Evolutionary conservation across 2,329 filamentous ascomycete genomes (phyloP), one percentile per base, ranked within the genome.

Genomic region (Aspergillus ibericus): DNA sequence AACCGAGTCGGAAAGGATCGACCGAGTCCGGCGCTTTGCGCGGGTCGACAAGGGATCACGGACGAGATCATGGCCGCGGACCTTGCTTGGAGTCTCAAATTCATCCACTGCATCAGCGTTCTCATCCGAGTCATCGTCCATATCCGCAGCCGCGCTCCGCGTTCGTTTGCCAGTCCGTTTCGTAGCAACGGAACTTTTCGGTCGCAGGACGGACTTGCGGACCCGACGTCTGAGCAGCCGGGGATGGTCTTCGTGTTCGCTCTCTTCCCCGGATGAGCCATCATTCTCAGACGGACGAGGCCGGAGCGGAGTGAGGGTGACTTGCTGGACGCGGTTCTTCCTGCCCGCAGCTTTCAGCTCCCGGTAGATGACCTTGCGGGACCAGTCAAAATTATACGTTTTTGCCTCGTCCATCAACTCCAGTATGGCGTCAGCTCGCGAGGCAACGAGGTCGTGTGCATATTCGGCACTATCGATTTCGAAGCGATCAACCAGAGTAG

Each of bases 131-230:
- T 63, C 54, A 32, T 61, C 59, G 44, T 67, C 58, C 22, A 68
- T 66, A 34, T 67, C 60, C 27, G 61, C 58, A 15, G 61, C 65
- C 40, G 65, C 59, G 48, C 72, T 73, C 53, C 75, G 68, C 20
- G 75, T 75, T 38, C 77, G 73, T 62, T 79, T 79, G 38, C 77
- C 76, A 20, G 72, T 74, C 44, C 73, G 68, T 58, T 77, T 78
- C 1, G 70, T 69, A 10, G 78, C 78, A 16, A 75, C 63, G 4
- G 72, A 68, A 53, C 67, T 71, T 53, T 77, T 79, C 1, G 78
- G 78, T 6, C 78, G 76, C 12, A 80, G 69, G 3, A 80, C 74
- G 2, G 78, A 80, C 64, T 78, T 80, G 55, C 72, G 72, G 34
- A 72, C 70, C 55, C 74, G 67, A 32, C 70, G 66, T 59, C 67